phyloP scores from a whole-genome alignment of 2,329 filamentous ascomycete genomes.

The Aspergillus hortae region DNA sequence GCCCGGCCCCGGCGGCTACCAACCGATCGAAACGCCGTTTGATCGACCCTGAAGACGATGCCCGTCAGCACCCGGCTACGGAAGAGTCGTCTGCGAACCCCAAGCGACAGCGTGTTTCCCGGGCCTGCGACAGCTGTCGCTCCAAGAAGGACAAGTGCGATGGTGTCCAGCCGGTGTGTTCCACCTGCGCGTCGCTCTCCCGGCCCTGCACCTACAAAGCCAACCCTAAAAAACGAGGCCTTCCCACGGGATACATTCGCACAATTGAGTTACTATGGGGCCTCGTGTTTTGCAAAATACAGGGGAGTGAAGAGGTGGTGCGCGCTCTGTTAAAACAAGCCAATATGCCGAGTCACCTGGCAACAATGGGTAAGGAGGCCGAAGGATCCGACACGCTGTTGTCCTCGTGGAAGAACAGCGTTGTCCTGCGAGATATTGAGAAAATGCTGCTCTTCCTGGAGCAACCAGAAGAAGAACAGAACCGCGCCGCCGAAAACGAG shows the following conservation, averaged over 20 bases:
- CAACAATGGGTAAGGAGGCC: constrained; percentile 36
- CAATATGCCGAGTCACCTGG: constrained; percentile 35
- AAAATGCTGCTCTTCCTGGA: constrained; percentile 51
- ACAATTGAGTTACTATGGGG: constrained; percentile 67
- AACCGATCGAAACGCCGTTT: constrained; percentile 30
- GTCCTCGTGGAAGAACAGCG: constrained; percentile 60
- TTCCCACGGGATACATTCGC: constrained; percentile 76
- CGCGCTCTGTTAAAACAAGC: constrained; percentile 51
- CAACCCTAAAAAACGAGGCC: constrained; percentile 70
- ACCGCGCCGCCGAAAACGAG: constrained; percentile 24
- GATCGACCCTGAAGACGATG: constrained; percentile 28
- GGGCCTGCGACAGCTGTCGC: constrained; percentile 67
- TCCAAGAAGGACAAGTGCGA: constrained; percentile 70
- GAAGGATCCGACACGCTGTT: constrained; percentile 57
- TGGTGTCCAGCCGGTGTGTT: constrained; percentile 63
- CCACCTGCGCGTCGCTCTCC: constrained; percentile 61
- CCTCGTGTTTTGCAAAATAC: constrained; percentile 61
- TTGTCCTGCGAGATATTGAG: constrained; percentile 61
- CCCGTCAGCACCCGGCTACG: constrained; percentile 20
- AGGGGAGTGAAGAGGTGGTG: constrained; percentile 58
- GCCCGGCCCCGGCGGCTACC: constrained; percentile 27
- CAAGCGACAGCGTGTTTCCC: constrained; percentile 64
- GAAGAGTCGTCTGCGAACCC: constrained; percentile 31
- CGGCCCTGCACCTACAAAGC: constrained; percentile 68
- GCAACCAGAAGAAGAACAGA: constrained; percentile 37